A percentile compares a stretch with the other conserved stretches of the same genome.
phyloP scores from a whole-genome alignment of 306 rosid genomes.

The Trifolium repens region DNA sequence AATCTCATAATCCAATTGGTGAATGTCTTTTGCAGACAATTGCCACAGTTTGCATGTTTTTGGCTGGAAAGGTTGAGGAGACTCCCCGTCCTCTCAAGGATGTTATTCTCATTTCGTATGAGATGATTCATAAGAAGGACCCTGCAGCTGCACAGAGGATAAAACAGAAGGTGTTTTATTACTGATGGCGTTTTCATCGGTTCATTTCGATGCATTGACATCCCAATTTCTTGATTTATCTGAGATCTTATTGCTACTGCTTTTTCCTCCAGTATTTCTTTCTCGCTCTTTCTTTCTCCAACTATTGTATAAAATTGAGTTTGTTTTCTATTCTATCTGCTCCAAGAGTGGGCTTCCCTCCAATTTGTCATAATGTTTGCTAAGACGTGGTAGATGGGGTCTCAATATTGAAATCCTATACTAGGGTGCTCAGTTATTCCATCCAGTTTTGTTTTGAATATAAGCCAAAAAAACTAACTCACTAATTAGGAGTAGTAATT shows the following conservation, averaged over 20 bases:
- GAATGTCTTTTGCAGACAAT: conserved; percentile 42
- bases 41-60: conserved; percentile 7
- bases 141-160: conserved; percentile 83
- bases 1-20: conserved; percentile 34
- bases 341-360: conserved; percentile 32
- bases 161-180: conserved; percentile 78
- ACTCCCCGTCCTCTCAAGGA: conserved; percentile 48
- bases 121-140: conserved; percentile 88
- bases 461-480: background rate
- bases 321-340: conserved; percentile 2
- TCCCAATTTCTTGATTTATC: conserved; percentile 38
- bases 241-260: conserved; percentile 28
- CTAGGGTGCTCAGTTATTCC: conserved; percentile 1
- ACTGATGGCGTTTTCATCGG: conserved; percentile 41
- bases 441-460: background rate
- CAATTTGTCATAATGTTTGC: conserved; percentile 32
- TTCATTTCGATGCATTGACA: conserved; percentile 39
- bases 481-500: background rate
- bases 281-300: conserved; percentile 30
- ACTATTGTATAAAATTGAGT: conserved; percentile 26
- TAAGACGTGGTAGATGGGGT: conserved; percentile 32
- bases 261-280: conserved; percentile 31
- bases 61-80: conserved; percentile 1
- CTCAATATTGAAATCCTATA: conserved; percentile 33
- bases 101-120: conserved; percentile 89